Conservation (phyloP, 2,329 filamentous ascomycete species). For the Curvularia eragrostidis region DNA sequence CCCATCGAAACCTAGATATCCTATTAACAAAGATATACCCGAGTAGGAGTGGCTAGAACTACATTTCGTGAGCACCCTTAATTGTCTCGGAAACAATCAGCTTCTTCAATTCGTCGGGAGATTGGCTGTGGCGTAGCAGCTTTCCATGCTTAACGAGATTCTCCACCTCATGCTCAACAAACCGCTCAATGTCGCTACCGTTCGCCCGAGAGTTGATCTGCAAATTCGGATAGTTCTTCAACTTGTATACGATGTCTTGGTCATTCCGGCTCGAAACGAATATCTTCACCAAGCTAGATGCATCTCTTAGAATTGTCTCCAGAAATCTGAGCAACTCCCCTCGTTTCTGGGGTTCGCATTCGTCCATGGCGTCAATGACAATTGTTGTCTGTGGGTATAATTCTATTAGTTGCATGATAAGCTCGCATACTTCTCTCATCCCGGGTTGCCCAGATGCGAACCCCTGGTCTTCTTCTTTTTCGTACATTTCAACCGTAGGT, state of each 20-base stretch:
- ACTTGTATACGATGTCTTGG: conserved; percentile 20
- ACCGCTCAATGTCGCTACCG: not conserved
- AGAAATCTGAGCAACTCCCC: conserved; percentile 33
- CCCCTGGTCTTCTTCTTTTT: not conserved
- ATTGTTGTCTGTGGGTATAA: conserved; percentile 34
- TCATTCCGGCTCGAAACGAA: conserved; percentile 48
- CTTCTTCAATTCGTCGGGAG: not conserved
- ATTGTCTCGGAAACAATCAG: not conserved
- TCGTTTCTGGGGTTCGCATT: conserved; percentile 35
- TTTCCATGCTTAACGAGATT: not conserved
- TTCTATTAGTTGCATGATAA: conserved; percentile 21
- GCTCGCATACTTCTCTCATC: not conserved
- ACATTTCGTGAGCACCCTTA: not conserved
- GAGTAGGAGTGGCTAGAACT: not conserved
- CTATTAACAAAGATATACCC: not conserved
- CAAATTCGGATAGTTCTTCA: conserved; percentile 35
- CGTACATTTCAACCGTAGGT: not conserved
- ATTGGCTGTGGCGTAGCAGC: not conserved
- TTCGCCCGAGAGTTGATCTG: not conserved
- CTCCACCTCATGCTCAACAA: not conserved
- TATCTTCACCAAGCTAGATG: conserved; percentile 41
- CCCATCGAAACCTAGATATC: conserved; percentile 42
- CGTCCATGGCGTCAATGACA: conserved; percentile 48
- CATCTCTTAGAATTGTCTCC: conserved; percentile 32
- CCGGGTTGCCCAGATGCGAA: not conserved